Evolutionary conservation across 2,329 filamentous ascomycete species (phyloP).

Genomic region (Cordyceps farinosa): DNA sequence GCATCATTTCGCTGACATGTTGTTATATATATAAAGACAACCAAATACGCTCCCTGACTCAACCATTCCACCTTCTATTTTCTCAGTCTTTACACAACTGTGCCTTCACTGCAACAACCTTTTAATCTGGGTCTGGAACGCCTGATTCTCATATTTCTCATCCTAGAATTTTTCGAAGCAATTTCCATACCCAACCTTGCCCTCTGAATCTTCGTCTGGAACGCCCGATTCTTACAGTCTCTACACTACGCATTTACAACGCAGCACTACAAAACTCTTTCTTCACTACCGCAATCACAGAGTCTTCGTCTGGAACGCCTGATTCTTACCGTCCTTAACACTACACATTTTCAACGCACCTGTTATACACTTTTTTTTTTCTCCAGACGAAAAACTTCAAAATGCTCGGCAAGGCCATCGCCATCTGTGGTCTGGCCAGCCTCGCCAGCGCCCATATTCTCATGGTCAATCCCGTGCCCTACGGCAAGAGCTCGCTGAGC

Average conservation of each 20-base stretch:
- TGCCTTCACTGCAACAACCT: too few relatives aligned
- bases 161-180: too few relatives aligned
- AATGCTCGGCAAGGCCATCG: constrained; percentile 50
- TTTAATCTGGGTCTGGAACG: too few relatives aligned
- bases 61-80: not conserved
- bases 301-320: constrained; percentile 32
- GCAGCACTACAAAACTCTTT: too few relatives aligned
- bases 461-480: constrained; percentile 67
- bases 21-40: not conserved
- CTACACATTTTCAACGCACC: constrained; percentile 17
- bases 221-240: constrained; percentile 32
- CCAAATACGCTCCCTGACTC: not conserved
- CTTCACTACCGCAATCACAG: too few relatives aligned
- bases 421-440: constrained; percentile 54
- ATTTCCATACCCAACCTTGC: too few relatives aligned
- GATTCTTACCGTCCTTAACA: constrained; percentile 23
- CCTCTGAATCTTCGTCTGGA: constrained; percentile 23
- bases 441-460: constrained; percentile 70
- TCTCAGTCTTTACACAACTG: too few relatives aligned
- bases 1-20: not conserved
- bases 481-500: constrained; percentile 35
- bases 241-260: not conserved
- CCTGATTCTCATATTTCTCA: too few relatives aligned
- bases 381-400: constrained; percentile 41
- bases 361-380: constrained; percentile 18